Conservation (phyloP, 2,329 filamentous ascomycete genomes). For the Acarospora socialis region DNA sequence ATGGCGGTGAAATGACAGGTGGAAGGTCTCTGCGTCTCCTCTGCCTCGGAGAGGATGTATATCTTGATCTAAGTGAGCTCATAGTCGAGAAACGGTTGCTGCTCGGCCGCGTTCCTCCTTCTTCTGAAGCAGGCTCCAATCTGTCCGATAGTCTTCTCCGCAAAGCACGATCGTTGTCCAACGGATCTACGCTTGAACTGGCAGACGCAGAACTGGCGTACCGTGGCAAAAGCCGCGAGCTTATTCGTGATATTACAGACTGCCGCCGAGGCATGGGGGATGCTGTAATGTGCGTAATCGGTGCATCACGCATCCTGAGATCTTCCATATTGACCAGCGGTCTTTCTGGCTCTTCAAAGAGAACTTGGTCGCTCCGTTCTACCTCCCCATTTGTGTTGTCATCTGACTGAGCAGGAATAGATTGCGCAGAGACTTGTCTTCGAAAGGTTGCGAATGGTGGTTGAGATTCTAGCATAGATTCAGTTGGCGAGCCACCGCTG, state of each 20-base stretch:
- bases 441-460: constrained; percentile 15
- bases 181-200: constrained; percentile 30
- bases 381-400: constrained; percentile 9
- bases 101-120: constrained; percentile 16
- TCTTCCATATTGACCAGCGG: constrained; percentile 21
- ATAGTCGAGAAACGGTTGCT: constrained; percentile 28
- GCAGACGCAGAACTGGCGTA: too few species aligned
- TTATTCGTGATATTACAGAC: constrained; percentile 34
- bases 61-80: constrained; percentile 24
- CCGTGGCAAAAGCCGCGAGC: constrained; percentile 31
- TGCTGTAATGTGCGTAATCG: constrained; percentile 19
- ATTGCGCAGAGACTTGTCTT: constrained; percentile 16
- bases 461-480: too few species aligned
- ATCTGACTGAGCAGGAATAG: constrained; percentile 6
- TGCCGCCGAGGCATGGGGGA: constrained; percentile 27
- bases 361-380: constrained; percentile 16
- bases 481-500: too few species aligned
- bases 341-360: constrained; percentile 22
- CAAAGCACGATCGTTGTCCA: constrained; percentile 30
- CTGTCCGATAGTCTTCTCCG: constrained; percentile 29
- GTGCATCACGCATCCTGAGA: constrained; percentile 17
- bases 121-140: constrained; percentile 22
- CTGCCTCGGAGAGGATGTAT: constrained; percentile 2
- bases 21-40: constrained; percentile 8
- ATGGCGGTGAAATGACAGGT: too few species aligned